These are phyloP conservation scores for Ophiocordyceps camponoti-floridani DNA, from an alignment of 2,329 filamentous ascomycete species.

Conservation along the genomic window DNA sequence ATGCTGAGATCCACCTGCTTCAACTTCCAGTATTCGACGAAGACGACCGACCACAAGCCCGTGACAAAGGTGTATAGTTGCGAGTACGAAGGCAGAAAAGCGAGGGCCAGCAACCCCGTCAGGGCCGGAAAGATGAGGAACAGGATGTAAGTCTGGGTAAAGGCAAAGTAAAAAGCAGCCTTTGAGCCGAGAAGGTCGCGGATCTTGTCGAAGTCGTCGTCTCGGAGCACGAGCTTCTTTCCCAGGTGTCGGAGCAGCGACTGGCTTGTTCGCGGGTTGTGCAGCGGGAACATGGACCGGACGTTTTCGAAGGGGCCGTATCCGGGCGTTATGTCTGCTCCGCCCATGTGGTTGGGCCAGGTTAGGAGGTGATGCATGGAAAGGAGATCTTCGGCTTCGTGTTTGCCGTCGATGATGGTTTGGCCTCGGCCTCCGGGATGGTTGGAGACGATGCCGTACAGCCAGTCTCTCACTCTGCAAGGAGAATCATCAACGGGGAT, in stretches of 20 bases:
- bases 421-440: conserved; percentile 38
- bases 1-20: conserved; percentile 54
- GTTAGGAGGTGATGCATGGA: conserved; percentile 52
- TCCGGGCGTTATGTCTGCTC: conserved; percentile 42
- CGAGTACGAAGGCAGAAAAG: conserved; percentile 52
- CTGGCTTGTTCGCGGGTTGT: conserved; percentile 38
- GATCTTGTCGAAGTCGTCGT: conserved; percentile 37
- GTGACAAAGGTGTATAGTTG: conserved; percentile 48
- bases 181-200: conserved; percentile 45
- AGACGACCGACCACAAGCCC: conserved; percentile 53
- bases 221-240: conserved; percentile 28
- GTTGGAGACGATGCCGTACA: conserved; percentile 48
- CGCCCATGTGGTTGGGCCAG: conserved; percentile 37
- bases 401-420: conserved; percentile 30
- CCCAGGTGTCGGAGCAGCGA: conserved; percentile 38
- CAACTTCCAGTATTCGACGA: conserved; percentile 68
- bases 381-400: conserved; percentile 50
- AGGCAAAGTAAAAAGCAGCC: conserved; percentile 71
- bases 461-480: conserved; percentile 53
- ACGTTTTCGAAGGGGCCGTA: conserved; percentile 42
- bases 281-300: conserved; percentile 42
- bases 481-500: background rate
- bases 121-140: conserved; percentile 53
- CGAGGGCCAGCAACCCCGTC: conserved; percentile 51
- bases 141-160: conserved; percentile 56